Evolutionary conservation across 441 rosid genomes (phyloP), one percentile per base, ranked within the genome.

Genomic region (Corymbia citriodora): DNA sequence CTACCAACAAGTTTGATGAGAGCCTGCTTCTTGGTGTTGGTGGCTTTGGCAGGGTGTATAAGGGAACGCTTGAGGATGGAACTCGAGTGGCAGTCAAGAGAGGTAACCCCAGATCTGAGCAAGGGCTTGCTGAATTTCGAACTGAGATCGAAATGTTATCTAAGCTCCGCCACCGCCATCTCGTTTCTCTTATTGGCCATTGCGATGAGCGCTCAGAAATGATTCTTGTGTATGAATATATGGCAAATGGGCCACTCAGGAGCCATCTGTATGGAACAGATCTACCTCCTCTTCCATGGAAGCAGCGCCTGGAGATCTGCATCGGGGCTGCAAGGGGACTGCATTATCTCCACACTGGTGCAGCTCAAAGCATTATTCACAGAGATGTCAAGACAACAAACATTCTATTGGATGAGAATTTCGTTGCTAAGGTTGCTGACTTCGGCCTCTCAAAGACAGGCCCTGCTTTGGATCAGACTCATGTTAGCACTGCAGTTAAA

Each of bases 91-190:
- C 99, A 14, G 98, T 98, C 79, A 98, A 98, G 92, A 92, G 99
- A 95, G 99, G 99, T 55, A 98, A 97, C 91, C 99, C 99, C 49
- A 93, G 98, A 92, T 98, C 99, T 0, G 99, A 98, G 88, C 99
- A 98, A 95, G 99, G 99, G 87, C 96, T 98, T 91, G 99, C 99
- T 79, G 99, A 98, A 94, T 98, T 98, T 93, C 94, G 98, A 90
- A 98, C 99, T 0, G 99, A 98, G 94, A 98, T 98, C 4, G 99
- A 97, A 91, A 98, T 98, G 99, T 87, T 98, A 54, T 98, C 99
- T 0, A 98, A 98, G 93, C 99, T 98, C 65, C 95, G 99, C 68
- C 99, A 98, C 89, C 95, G 99, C 87, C 99, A 98, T 91, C 97
- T 98, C 40, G 99, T 98, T 89, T 98, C 99, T 88, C 96, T 98